A percentile compares a stretch with the other conserved stretches of the same genome.
Evolutionary conservation across 2,329 filamentous ascomycete species (phyloP).

Genomic region (Microcyclosporella mali): DNA sequence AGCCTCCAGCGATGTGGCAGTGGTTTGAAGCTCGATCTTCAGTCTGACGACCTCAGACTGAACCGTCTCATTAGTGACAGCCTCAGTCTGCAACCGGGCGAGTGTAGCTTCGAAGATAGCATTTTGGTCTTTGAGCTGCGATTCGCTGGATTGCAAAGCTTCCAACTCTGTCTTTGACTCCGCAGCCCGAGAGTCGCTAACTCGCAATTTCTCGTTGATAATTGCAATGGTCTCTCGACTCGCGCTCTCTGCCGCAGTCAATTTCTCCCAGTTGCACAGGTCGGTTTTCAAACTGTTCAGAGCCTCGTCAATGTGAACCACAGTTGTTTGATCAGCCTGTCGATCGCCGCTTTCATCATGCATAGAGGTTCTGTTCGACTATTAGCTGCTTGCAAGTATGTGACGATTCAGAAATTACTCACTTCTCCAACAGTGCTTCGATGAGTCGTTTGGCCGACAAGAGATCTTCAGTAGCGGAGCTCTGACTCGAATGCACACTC

Average conservation of each 20-base stretch:
- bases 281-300: constrained; percentile 16
- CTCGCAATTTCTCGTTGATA: constrained; percentile 15
- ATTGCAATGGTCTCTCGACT: constrained; percentile 13
- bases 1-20: too few relatives aligned
- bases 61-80: neutral
- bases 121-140: neutral
- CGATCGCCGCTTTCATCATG: neutral
- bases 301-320: constrained; percentile 12
- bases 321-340: constrained; percentile 2
- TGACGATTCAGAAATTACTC: neutral
- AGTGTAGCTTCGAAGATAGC: neutral
- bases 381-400: neutral
- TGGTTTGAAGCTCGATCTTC: neutral
- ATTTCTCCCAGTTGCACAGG: constrained; percentile 15
- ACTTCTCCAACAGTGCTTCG: constrained; percentile 15
- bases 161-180: constrained; percentile 7
- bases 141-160: too few relatives aligned
- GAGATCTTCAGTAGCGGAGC: constrained; percentile 15
- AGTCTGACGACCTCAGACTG: neutral
- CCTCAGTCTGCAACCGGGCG: too few relatives aligned
- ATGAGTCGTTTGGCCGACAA: constrained; percentile 15
- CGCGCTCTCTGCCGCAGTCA: constrained; percentile 11
- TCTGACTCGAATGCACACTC: constrained; percentile 14
- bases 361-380: neutral
- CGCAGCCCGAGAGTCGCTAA: constrained; percentile 1